Conservation (phyloP, 495 filamentous ascomycete species). For the Penicillium pulvis region DNA sequence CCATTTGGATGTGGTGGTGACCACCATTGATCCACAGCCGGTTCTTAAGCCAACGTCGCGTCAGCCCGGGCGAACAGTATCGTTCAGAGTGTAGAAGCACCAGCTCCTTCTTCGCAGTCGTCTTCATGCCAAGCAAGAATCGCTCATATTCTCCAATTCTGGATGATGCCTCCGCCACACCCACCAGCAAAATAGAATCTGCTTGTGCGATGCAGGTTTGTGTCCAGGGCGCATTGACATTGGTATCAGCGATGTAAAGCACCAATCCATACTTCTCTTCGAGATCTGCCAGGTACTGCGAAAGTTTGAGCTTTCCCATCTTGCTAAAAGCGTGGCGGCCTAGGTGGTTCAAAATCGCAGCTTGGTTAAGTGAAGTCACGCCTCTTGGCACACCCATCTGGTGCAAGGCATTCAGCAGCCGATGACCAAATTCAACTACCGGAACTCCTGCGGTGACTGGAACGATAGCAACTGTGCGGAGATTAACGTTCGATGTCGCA, state of each 20-base stretch:
- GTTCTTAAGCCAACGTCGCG: slow-evolving; percentile 87
- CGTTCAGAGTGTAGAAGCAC: slow-evolving; percentile 92
- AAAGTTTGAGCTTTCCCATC: slow-evolving; percentile 95
- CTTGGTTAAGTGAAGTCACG: slow-evolving; percentile 90
- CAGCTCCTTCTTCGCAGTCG: slow-evolving; percentile 90
- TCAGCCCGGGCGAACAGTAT: slow-evolving; percentile 81
- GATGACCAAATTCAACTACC: slow-evolving; percentile 90
- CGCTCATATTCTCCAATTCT: slow-evolving; percentile 94
- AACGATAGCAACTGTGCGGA: slow-evolving; percentile 88
- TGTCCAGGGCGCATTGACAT: slow-evolving; percentile 95
- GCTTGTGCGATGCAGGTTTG: slow-evolving; percentile 97
- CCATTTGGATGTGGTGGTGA: slow-evolving; percentile 97
- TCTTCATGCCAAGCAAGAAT: slow-evolving; percentile 95
- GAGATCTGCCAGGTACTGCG: slow-evolving; percentile 93
- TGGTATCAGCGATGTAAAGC: slow-evolving; percentile 96
- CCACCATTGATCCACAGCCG: slow-evolving; percentile 98
- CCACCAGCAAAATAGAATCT: slow-evolving; percentile 91
- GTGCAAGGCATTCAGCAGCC: slow-evolving; percentile 81
- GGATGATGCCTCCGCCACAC: slow-evolving; percentile 85
- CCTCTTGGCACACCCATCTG: slow-evolving; percentile 89
- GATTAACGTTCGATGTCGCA: slow-evolving; percentile 83
- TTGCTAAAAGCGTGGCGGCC: slow-evolving; percentile 94
- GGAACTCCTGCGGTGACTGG: slow-evolving; percentile 91
- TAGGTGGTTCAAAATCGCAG: slow-evolving; percentile 89
- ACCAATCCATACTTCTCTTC: slow-evolving; percentile 98